Base-by-base conservation (phyloP, 2,329 filamentous ascomycete genomes). In the Xylariaceae sp. region DNA sequence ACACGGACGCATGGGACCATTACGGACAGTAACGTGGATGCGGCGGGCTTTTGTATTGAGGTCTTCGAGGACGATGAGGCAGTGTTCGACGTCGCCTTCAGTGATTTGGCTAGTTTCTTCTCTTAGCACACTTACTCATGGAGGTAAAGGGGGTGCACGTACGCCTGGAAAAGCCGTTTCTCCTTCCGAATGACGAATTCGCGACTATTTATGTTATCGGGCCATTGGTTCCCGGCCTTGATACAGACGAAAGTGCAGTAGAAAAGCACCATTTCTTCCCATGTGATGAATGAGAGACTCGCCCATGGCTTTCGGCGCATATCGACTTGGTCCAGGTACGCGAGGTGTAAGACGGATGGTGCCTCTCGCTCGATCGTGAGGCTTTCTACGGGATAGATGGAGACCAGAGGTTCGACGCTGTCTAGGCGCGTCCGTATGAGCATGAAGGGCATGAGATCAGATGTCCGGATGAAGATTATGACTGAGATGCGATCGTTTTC, bases 201-300 rank as follows among this genome's bases (percentile, higher is more conserved):
- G 6, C 74, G 71, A 1, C 76, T 73, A 41, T 75, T 69, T 15
- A 84, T 67, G 8, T 73, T 70, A 6, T 78, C 53, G 0, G 80
- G 82, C 49, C 78, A 68, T 10, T 68, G 69, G 60, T 79, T 82
- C 1, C 78, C 75, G 11, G 77, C 76, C 66, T 86, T 86, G 56
- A 86, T 75, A 1, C 79, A 78, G 13, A 84, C 71, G 64, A 87
- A 86, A 0, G 80, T 78, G 64, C 78, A 82, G 65, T 86, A 81
- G 63, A 85, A 82, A 0, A 87, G 74, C 1, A 84, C 80, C 72
- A 86, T 77, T 69, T 85, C 84, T 76, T 86, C 84, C 82, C 82
- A 86, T 1, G 82, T 85, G 58, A 80, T 71, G 61, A 86, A 86
- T 59, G 76, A 80, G 4, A 87, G 69, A 3, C 73, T 76, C 0